These are phyloP conservation scores for Millerozyma acaciae DNA, from an alignment of 805 yeast species.

Conservation along the genomic window DNA sequence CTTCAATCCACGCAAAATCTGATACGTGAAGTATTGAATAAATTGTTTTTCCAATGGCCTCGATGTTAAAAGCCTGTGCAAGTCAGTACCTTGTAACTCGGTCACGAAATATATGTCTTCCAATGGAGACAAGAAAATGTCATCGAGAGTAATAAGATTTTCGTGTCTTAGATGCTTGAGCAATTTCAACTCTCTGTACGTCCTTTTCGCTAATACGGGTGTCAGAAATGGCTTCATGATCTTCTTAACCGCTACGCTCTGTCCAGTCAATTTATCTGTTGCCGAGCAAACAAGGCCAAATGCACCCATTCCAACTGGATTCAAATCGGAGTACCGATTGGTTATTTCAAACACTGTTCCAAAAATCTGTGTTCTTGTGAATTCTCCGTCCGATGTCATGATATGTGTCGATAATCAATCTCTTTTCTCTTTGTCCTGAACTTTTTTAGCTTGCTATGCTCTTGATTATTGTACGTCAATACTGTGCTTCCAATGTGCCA, in stretches of 20 bases:
- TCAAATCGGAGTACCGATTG: conserved; percentile 80
- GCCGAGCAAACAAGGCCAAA: conserved; percentile 98
- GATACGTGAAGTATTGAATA: conserved; percentile 94
- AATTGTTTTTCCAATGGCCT: conserved; percentile 95
- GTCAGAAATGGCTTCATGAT: conserved; percentile 97
- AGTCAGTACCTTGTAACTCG: conserved; percentile 93
- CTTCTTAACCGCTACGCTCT: conserved; percentile 94
- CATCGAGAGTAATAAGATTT: conserved; percentile 87
- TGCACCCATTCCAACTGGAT: conserved; percentile 99
- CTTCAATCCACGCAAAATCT: conserved; percentile 83
- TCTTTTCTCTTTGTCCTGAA: too few species aligned
- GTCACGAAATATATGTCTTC: conserved; percentile 97
- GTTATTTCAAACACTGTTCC: conserved; percentile 96
- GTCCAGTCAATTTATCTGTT: conserved; percentile 81
- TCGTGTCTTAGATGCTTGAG: conserved; percentile 93
- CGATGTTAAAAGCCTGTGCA: conserved; percentile 84
- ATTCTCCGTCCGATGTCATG: conserved; percentile 44
- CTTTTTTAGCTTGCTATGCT: too few species aligned
- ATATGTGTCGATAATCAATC: too few species aligned
- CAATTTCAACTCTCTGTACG: conserved; percentile 91
- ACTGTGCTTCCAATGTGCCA: too few species aligned
- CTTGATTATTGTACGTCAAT: too few species aligned
- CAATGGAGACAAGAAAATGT: conserved; percentile 87
- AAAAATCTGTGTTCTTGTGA: conserved; percentile 80
- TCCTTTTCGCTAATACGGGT: conserved; percentile 90